These are phyloP conservation scores for Citrullus colocynthis DNA, from an alignment of 306 rosid species.

Conservation along the genomic window DNA sequence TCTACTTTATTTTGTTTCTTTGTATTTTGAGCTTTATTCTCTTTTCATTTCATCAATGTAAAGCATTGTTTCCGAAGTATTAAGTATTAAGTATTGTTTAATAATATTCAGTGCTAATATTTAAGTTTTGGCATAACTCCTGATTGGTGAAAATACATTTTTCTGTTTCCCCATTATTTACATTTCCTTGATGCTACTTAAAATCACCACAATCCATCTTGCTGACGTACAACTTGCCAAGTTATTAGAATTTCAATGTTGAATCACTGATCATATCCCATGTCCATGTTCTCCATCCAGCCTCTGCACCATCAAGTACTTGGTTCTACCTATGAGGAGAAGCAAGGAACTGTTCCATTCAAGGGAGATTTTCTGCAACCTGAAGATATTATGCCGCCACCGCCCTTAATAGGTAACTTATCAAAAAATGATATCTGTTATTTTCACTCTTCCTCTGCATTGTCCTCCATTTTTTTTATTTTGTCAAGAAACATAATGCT, in stretches of 20 bases:
- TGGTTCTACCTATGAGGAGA: conserved; percentile 23
- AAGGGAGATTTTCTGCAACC: conserved; percentile 21
- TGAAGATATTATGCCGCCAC: conserved; percentile 56
- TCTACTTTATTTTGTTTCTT: too few species aligned
- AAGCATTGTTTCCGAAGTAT: too few species aligned
- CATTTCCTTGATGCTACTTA: background rate
- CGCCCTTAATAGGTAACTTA: conserved; percentile 60
- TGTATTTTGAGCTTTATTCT: too few species aligned
- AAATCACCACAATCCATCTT: background rate
- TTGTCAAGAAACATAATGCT: background rate
- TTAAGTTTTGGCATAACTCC: background rate
- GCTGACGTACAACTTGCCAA: background rate
- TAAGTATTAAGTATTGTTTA: too few species aligned
- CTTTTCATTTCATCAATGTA: too few species aligned
- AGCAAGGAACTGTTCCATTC: conserved; percentile 20
- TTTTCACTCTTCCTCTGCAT: background rate
- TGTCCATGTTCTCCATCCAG: conserved; percentile 31
- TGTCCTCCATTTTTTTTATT: background rate
- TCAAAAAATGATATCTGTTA: background rate
- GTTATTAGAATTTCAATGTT: background rate
- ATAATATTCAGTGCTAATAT: too few species aligned
- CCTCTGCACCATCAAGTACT: conserved; percentile 29
- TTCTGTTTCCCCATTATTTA: background rate
- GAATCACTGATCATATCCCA: background rate
- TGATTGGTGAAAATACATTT: background rate